Conservation (phyloP, 2,329 filamentous ascomycete species). For the Sarocladium oryzae region DNA sequence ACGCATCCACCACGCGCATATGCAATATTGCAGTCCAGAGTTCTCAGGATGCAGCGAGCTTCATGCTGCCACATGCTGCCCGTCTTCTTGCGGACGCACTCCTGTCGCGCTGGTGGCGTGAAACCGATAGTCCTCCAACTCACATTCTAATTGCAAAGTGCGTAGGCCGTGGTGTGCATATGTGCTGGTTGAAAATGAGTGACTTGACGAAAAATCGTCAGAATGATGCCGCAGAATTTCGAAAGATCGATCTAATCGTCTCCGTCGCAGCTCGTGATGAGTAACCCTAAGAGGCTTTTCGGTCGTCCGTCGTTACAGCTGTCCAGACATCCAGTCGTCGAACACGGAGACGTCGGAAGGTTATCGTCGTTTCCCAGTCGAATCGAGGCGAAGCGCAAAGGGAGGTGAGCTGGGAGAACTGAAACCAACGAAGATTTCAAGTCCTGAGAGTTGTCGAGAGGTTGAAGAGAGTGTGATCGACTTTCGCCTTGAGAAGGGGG, state of each 20-base stretch:
- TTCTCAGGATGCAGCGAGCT: no score
- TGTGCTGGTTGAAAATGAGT: constrained; percentile 32
- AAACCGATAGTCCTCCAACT: background rate
- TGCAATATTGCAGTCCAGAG: no score
- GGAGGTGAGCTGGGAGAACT: background rate
- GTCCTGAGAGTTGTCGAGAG: constrained; percentile 12
- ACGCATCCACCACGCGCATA: background rate
- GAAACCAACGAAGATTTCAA: constrained; percentile 11
- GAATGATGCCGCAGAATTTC: constrained; percentile 14
- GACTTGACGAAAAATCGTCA: constrained; percentile 42
- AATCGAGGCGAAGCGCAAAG: background rate
- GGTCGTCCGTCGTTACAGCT: constrained; percentile 8
- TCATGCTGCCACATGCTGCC: background rate
- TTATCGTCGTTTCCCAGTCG: constrained; percentile 5
- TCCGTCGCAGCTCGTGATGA: constrained; percentile 14
- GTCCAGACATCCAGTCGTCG: constrained; percentile 9
- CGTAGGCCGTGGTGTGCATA: constrained; percentile 21
- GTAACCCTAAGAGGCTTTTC: background rate
- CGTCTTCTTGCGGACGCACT: background rate
- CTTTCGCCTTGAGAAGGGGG: constrained; percentile 13
- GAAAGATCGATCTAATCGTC: constrained; percentile 12
- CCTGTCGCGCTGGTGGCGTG: background rate
- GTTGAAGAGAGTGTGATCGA: constrained; percentile 12
- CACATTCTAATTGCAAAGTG: constrained; percentile 15
- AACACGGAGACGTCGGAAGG: constrained; percentile 6